Evolutionary conservation across 2,329 filamentous ascomycete species (phyloP), one percentile per base, ranked within the genome.

Genomic region (Ophiocordyceps camponoti-saundersi): DNA sequence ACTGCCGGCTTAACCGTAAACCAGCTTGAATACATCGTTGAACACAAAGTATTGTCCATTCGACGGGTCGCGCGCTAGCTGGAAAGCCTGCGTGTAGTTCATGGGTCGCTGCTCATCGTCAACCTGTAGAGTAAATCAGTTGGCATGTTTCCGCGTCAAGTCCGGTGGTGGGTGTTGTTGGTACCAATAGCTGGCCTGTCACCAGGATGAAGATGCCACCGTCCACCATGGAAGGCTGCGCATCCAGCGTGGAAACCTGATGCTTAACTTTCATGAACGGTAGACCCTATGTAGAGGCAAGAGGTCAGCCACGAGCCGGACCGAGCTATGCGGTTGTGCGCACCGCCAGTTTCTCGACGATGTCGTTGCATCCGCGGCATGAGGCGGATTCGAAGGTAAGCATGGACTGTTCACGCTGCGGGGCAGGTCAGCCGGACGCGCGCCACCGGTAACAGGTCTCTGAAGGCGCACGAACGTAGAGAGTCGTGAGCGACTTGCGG

Each of bases 1-100:
- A 20, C 30, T 11, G n/a, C 32, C 15, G 15, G 12, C 13, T 46
- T 69, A 77, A 61, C 66, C 72, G 66, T 85, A 90, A 56, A 95
- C 77, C 51, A 96, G 77, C 68, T 85, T 85, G 80, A 96, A 96
- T 63, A 96, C 69, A 65, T 96, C 90, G 73, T 96, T 95, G 71
- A 81, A 82, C 62, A 96, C 84, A 64, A 78, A 95, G 72, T 83
- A 95, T 67, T 73, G 79, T 56, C 79, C 82, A 26, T 32, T 49
- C 45, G 66, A 5, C 36, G 36, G 66, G 47, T 87, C 82, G 50
- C 79, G 80, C 53, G 79, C 66, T 52, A 96, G 81, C 66, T 93
- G 84, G 77, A 96, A 96, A 48, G 77, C 69, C 70, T 96, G 89
- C 48, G 81, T 81, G 69, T 89, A 98, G 75, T 78, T 88, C 82